phyloP scores from a whole-genome alignment of 768 basidiomycete species.

The Myochromella boudieri region DNA sequence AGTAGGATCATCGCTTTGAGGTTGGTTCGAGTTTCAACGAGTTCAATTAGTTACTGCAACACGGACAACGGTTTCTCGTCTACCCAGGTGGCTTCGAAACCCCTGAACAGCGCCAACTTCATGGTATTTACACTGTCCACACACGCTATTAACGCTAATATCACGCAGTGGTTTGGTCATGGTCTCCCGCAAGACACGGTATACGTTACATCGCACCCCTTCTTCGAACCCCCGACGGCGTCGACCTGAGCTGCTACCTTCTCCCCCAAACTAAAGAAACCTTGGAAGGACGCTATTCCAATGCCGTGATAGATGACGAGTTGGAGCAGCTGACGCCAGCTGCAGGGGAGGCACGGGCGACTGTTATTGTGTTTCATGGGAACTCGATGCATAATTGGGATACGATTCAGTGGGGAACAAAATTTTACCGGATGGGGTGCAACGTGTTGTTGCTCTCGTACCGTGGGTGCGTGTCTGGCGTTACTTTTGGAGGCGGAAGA shows the following conservation, averaged over 20 bases:
- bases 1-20: too few species aligned
- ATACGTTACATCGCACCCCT: conserved; percentile 13
- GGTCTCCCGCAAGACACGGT: conserved; percentile 5
- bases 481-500: background rate
- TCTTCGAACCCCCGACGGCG: conserved; percentile 14
- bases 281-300: conserved; percentile 1
- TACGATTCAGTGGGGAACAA: conserved; percentile 62
- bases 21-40: too few species aligned
- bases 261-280: conserved; percentile 14
- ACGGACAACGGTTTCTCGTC: conserved; percentile 17
- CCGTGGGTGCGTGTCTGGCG: conserved; percentile 64
- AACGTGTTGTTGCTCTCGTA: conserved; percentile 90
- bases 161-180: background rate
- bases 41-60: conserved; percentile 9
- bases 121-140: background rate
- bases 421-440: conserved; percentile 71
- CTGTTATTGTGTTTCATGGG: conserved; percentile 87
- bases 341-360: conserved; percentile 48
- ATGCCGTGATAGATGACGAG: conserved; percentile 9
- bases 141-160: background rate
- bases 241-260: conserved; percentile 15
- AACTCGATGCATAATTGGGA: conserved; percentile 77
- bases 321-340: conserved; percentile 16
- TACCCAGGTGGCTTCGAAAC: conserved; percentile 16
- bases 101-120: background rate